Percentiles rank a stretch among this genome's conserved stretches.
Evolutionary conservation across 1,284 basidiomycete genomes (phyloP).

Genomic region (Trametes hirsuta): DNA sequence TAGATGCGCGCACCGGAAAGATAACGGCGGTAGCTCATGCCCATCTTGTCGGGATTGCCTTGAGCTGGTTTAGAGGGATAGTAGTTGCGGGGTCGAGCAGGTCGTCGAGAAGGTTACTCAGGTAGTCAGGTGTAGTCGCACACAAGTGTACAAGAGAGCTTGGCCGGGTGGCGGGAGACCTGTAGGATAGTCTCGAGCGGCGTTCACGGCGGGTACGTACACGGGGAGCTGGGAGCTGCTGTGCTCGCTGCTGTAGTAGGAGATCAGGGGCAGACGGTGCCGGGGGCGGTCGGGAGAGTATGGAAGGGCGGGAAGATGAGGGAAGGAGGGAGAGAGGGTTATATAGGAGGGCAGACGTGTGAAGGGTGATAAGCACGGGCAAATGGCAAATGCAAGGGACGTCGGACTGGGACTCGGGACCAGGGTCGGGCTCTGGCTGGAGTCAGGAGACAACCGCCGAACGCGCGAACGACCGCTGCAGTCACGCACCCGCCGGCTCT

Average conservation of each 20-base stretch:
- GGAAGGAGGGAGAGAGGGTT: slow-evolving; percentile 11
- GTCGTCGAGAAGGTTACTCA: neutral
- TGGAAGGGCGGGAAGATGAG: slow-evolving; percentile 1
- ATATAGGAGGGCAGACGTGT: slow-evolving; percentile 26
- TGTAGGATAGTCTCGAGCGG: slow-evolving; percentile 7
- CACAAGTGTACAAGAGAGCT: neutral
- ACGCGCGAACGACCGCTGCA: neutral
- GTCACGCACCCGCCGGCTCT: neutral
- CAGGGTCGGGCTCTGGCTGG: slow-evolving; percentile 14
- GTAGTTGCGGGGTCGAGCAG: slow-evolving; percentile 6
- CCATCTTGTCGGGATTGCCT: slow-evolving; percentile 56
- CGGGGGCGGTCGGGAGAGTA: neutral
- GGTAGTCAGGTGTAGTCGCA: neutral
- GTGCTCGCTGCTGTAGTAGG: neutral
- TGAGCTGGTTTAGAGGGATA: neutral
- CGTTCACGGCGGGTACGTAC: slow-evolving; percentile 10
- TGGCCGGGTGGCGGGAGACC: slow-evolving; percentile 5
- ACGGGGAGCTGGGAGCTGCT: slow-evolving; percentile 4
- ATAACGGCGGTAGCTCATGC: slow-evolving; percentile 88
- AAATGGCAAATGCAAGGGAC: neutral
- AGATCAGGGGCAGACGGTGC: neutral
- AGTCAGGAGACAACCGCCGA: slow-evolving; percentile 10
- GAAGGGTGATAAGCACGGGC: slow-evolving; percentile 26
- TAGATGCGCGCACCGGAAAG: slow-evolving; percentile 89
- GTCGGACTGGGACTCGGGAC: neutral